Evolutionary conservation across 176 grass and related monocot species (phyloP).

Genomic region (Chloris gayana): DNA sequence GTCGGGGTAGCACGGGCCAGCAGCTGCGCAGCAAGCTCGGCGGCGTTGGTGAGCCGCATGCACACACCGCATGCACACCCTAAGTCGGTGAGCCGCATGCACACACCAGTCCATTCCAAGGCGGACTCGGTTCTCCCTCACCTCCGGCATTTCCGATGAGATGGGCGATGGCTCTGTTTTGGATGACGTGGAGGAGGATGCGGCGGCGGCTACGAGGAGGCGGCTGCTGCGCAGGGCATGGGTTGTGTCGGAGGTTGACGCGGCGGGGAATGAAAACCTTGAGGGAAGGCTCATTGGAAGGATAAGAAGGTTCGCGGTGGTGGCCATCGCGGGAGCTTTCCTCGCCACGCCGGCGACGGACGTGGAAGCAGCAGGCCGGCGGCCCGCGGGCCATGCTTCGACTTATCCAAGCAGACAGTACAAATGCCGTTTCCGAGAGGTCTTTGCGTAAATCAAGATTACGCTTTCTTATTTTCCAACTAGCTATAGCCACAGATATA

Average conservation of each 20-base stretch:
- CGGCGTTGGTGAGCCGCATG: too few relatives aligned
- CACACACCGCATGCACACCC: too few relatives aligned
- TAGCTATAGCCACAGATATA: too few relatives aligned
- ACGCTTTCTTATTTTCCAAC: not conserved
- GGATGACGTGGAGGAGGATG: not conserved
- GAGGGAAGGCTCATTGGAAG: not conserved
- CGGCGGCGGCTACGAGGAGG: not conserved
- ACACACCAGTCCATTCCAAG: constrained; percentile 59
- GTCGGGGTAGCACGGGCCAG: too few relatives aligned
- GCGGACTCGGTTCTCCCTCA: constrained; percentile 48
- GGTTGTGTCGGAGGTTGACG: not conserved
- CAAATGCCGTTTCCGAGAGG: not conserved
- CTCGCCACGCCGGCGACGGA: not conserved
- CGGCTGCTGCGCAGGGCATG: not conserved
- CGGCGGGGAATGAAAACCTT: not conserved
- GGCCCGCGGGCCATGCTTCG: not conserved
- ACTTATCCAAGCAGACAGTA: not conserved
- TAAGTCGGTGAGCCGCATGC: constrained; percentile 53
- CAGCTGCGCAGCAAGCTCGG: too few relatives aligned
- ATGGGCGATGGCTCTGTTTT: not conserved
- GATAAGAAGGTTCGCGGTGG: not conserved
- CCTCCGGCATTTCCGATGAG: constrained; percentile 7
- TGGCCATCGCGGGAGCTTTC: constrained; percentile 8
- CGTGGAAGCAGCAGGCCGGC: not conserved
- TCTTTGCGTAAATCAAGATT: not conserved